Evolutionary conservation across 345 rosid species (phyloP).

Genomic region (Dipteronia sinensis): DNA sequence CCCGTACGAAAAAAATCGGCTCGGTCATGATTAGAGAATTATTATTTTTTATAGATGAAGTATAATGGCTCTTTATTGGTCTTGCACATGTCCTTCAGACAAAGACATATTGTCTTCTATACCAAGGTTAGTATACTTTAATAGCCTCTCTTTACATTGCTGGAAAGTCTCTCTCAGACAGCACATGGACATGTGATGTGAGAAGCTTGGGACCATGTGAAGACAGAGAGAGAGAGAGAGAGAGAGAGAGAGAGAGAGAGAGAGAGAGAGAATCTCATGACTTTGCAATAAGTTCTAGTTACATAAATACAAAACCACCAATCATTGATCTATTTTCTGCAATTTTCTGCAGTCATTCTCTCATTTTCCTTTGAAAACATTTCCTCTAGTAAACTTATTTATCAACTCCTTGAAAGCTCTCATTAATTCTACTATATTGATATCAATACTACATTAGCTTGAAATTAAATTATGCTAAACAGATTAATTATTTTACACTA

Average conservation of each 20-base stretch:
- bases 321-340: constrained; percentile 43
- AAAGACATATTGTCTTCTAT: constrained; percentile 31
- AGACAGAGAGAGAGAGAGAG: not conserved
- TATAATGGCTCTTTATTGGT: constrained; percentile 19
- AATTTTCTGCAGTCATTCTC: constrained; percentile 24
- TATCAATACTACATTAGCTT: constrained; percentile 7
- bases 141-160: constrained; percentile 18
- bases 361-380: constrained; percentile 20
- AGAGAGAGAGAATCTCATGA: constrained; percentile 39
- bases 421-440: constrained; percentile 9
- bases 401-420: constrained; percentile 5
- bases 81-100: constrained; percentile 36
- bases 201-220: constrained; percentile 75
- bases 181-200: constrained; percentile 64
- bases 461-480: constrained; percentile 8
- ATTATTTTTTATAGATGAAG: constrained; percentile 13
- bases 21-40: not conserved
- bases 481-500: constrained; percentile 30
- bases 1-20: too few species aligned
- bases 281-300: constrained; percentile 35
- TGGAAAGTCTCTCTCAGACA: constrained; percentile 66
- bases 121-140: constrained; percentile 23
- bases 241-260: not conserved
- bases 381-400: constrained; percentile 5
- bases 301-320: constrained; percentile 26